phyloP scores from a whole-genome alignment of 139 green algal species.

The Picochlorum sp. region DNA sequence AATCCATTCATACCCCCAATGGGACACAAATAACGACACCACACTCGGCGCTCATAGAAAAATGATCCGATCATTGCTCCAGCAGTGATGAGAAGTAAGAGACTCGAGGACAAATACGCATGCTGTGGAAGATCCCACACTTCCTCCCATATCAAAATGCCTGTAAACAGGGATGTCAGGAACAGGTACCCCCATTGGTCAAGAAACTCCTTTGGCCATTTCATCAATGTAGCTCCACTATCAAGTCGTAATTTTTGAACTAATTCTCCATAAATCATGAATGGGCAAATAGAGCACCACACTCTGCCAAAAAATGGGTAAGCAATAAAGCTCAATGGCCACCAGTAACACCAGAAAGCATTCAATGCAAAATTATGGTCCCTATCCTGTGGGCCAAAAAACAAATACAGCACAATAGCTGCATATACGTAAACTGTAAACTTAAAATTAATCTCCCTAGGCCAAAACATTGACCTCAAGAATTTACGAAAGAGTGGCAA shows the following conservation, averaged over 20 bases:
- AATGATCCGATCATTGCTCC: constrained; percentile 56
- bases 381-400: constrained; percentile 58
- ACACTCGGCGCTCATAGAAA: constrained; percentile 64
- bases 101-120: constrained; percentile 57
- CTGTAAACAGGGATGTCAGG: constrained; percentile 18
- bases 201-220: constrained; percentile 51
- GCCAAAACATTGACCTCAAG: constrained; percentile 47
- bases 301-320: constrained; percentile 70
- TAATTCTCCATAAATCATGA: constrained; percentile 57
- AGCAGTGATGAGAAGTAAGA: constrained; percentile 76
- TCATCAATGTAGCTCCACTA: constrained; percentile 44
- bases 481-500: constrained; percentile 39
- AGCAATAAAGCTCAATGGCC: constrained; percentile 63
- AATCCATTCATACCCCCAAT: constrained; percentile 84
- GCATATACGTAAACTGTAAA: constrained; percentile 37
- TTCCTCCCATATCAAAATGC: constrained; percentile 74
- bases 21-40: constrained; percentile 48
- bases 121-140: constrained; percentile 71
- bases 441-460: constrained; percentile 58
- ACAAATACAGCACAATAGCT: constrained; percentile 44
- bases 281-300: constrained; percentile 74
- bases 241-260: constrained; percentile 4
- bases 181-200: constrained; percentile 21
- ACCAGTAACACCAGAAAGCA: constrained; percentile 75
- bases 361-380: constrained; percentile 62